Evolutionary conservation across 2,329 filamentous ascomycete species (phyloP), one percentile per base, ranked within the genome.

Genomic region (Aspergillus ruber): DNA sequence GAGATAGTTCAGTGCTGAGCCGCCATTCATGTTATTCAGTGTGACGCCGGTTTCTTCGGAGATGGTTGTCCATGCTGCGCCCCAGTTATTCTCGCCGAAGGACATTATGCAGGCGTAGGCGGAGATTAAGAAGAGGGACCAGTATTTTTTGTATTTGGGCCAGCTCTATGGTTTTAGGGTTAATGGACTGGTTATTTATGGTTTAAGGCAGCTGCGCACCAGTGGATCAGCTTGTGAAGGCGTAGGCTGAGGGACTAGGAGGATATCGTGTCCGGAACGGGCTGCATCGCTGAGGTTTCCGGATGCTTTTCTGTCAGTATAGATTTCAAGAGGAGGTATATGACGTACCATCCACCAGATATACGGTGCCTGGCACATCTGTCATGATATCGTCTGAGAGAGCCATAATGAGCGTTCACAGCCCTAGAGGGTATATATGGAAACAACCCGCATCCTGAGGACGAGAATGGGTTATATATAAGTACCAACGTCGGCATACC

Each of bases 1-100:
- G 2, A 71, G 60, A 44, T 72, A 72, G 44, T 70, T 70, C 6
- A 72, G 51, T 1, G 69, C 69, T 23, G 64, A 66, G 27, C 67
- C 67, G 6, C 67, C 68, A 47, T 71, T 71, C 64, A 72, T 67
- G 47, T 71, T 65, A n/a, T 56, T 62, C 20, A 72, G 46, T 1
- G 56, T 62, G 15, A 72, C 67, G 8, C 62, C 60, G 0, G 67
- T 70, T 6, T 72, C 66, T 2, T 62, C 52, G 7, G 66, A 64
- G n/a, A 72, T 66, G 9, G 64, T 63, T 0, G 68, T 71, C 68
- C 68, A 72, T 40, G 68, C 66, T 13, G 69, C 68, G n/a, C 69
- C 69, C 36, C 66, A 61, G 33, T 66, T 68, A 44, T 71, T 72
- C 47, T 71, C 68, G 12, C 67, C 68, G 47, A 65, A 70, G 1